A percentile compares a stretch with the other conserved stretches of the same genome.
Conservation (phyloP, 2,329 filamentous ascomycete species). For the Gremmenia infestans region DNA sequence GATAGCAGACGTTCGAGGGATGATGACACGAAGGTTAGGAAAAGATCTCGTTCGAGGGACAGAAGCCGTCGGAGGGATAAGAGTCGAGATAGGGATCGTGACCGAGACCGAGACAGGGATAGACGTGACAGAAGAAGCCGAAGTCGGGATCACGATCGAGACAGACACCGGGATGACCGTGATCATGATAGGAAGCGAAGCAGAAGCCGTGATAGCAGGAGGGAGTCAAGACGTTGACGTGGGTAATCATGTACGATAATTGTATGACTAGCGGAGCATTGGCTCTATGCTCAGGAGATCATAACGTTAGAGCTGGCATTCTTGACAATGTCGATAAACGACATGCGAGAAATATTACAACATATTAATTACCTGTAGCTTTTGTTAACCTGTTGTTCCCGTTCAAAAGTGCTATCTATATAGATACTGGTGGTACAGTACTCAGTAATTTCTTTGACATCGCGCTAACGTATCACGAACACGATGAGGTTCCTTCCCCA, state of each 20-base stretch:
- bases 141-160: conserved; percentile 17
- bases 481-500: too few species aligned
- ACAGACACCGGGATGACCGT: conserved; percentile 17
- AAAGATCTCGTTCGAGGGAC: conserved; percentile 3
- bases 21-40: neutral
- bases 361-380: too few species aligned
- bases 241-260: neutral
- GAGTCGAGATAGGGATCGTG: conserved; percentile 21
- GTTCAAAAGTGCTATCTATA: too few species aligned
- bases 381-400: too few species aligned
- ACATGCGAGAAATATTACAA: too few species aligned
- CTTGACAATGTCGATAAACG: too few species aligned
- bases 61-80: conserved; percentile 5
- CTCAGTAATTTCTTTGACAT: too few species aligned
- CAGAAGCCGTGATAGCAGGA: conserved; percentile 15
- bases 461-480: too few species aligned
- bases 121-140: conserved; percentile 5
- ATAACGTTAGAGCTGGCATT: too few species aligned
- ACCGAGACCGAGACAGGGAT: conserved; percentile 13
- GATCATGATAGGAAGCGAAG: conserved; percentile 19
- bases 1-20: conserved; percentile 4
- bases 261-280: neutral
- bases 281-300: too few species aligned
- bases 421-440: too few species aligned
- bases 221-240: conserved; percentile 1